A percentile compares a stretch with the other conserved stretches of the same genome.
Evolutionary conservation across 2,329 filamentous ascomycete genomes (phyloP).

Genomic region (Microsporum audouinii): DNA sequence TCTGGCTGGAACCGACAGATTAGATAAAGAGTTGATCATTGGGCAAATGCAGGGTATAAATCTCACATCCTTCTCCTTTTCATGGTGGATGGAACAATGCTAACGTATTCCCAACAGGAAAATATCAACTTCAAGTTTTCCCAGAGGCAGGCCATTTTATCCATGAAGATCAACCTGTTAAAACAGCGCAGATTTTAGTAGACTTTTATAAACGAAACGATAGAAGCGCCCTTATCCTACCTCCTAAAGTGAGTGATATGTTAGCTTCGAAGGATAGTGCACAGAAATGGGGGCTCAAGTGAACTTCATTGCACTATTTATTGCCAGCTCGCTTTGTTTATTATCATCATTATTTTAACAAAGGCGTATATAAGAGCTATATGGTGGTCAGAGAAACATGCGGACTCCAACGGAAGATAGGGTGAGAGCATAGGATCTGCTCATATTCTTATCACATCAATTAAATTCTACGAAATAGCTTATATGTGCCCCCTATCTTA

Average conservation of each 20-base stretch:
- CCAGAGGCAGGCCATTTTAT: slow-evolving; percentile 94
- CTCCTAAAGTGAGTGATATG: slow-evolving; percentile 78
- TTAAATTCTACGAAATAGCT: not conserved
- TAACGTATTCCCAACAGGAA: slow-evolving; percentile 38
- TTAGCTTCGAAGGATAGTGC: slow-evolving; percentile 25
- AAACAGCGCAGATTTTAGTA: slow-evolving; percentile 70
- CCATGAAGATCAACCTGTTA: slow-evolving; percentile 86
- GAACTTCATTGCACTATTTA: not conserved
- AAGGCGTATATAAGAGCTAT: not conserved
- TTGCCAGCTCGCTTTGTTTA: not conserved
- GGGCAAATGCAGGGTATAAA: slow-evolving; percentile 83
- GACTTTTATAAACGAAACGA: slow-evolving; percentile 93
- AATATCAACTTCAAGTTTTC: slow-evolving; percentile 91
- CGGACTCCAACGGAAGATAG: not conserved
- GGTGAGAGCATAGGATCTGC: not conserved
- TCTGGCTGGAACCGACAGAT: slow-evolving; percentile 74
- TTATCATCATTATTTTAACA: not conserved
- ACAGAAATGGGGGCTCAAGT: slow-evolving; percentile 27
- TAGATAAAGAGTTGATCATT: slow-evolving; percentile 88
- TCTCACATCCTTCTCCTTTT: not conserved
- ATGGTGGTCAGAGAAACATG: too few species aligned
- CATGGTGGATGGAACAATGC: not conserved
- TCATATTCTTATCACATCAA: not conserved
- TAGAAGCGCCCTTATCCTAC: slow-evolving; percentile 68
- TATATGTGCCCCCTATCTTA: not conserved